Evolutionary conservation across 495 filamentous ascomycete species (phyloP), one percentile per base, ranked within the genome.

Genomic region (Aspergillus bridgeri): DNA sequence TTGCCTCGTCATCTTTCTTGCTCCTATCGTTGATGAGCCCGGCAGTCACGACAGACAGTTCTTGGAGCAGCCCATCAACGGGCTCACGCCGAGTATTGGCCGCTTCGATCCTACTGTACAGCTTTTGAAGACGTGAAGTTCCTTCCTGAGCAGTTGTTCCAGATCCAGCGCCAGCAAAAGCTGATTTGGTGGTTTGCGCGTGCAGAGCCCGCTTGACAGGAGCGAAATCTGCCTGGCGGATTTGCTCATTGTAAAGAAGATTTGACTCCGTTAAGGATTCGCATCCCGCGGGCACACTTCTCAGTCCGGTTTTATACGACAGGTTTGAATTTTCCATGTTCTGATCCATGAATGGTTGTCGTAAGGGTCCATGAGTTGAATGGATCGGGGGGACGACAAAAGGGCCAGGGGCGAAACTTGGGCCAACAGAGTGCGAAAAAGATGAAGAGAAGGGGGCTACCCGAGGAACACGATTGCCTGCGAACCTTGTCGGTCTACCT

Each of bases 31-130:
- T 51, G 9, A 60, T 56, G 11, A 64, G 57, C 19, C 51, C 58
- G 11, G 60, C 50, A 6, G 64, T 64, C 6, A 59, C 59, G 45
- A 49, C 57, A 48, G 66, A 64, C 9, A 71, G 58, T 19, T 67
- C 64, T 22, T 61, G 52, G 17, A 71, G 56, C 8, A 71, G 58
- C 11, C 47, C 58, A 20, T 65, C 61, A 25, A 67, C 56, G 6
- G 66, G 54, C 11, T 67, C 61, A 3, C 66, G 59, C 1, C 57
- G 63, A 24, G 57, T 56, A 29, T 48, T 60, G 6, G 66, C 63
- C 15, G 66, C 57, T 53, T 68, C 63, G 18, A 71, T 69, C n/a
- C 59, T 59, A 18, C 55, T 59, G 47, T 69, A 67, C 9, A 71
- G 18, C 33, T 52, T 54, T 8, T 55, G 60, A 25, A 71, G 49